These are phyloP conservation scores for Chlorophyllum brunneum DNA, from an alignment of 768 basidiomycete species.

Conservation along the genomic window DNA sequence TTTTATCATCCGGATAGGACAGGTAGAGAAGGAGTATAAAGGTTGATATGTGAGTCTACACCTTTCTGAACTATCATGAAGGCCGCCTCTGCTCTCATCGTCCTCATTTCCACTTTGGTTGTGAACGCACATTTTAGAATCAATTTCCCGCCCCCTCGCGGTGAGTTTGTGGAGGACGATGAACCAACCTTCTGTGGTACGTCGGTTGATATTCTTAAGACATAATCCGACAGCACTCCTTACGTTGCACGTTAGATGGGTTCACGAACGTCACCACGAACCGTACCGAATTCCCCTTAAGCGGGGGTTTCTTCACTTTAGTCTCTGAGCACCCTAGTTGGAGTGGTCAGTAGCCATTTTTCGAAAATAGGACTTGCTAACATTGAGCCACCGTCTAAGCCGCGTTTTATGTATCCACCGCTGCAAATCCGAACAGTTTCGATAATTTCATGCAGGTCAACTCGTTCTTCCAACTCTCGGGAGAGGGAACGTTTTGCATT, in stretches of 20 bases:
- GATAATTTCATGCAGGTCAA: constrained; percentile 47
- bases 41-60: background rate
- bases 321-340: constrained; percentile 55
- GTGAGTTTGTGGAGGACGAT: constrained; percentile 53
- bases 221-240: background rate
- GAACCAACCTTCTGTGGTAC: constrained; percentile 66
- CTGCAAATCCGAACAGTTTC: constrained; percentile 58
- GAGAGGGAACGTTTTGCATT: constrained; percentile 62
- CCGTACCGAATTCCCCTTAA: constrained; percentile 67
- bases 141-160: constrained; percentile 67
- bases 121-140: constrained; percentile 76
- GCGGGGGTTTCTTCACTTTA: constrained; percentile 54
- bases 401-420: constrained; percentile 52
- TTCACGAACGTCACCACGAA: constrained; percentile 49
- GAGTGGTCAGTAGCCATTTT: constrained; percentile 36
- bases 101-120: constrained; percentile 26
- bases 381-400: constrained; percentile 28
- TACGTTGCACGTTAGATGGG: constrained; percentile 42
- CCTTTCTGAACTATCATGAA: constrained; percentile 1
- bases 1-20: constrained; percentile 2
- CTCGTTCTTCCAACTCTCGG: constrained; percentile 34
- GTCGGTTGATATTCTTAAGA: constrained; percentile 16
- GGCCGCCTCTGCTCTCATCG: constrained; percentile 19
- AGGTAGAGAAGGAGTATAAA: background rate
- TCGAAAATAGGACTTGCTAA: constrained; percentile 8